Conservation (phyloP, 2,329 filamentous ascomycete species). For the Cytospora leucostoma region DNA sequence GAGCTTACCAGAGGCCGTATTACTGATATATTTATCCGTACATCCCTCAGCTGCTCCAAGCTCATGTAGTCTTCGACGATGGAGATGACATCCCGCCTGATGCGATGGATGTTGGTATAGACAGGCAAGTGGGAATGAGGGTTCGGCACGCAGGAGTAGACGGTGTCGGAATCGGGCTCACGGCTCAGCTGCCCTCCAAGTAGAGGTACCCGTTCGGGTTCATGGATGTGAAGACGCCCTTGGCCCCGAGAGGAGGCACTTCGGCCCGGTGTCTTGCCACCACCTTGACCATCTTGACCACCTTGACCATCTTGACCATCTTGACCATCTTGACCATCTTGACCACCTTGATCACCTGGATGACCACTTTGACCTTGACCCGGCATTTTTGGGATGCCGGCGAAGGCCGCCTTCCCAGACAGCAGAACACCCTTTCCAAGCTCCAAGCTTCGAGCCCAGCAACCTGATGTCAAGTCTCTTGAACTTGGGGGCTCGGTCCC, state of each 20-base stretch:
- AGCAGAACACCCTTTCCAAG: too few species aligned
- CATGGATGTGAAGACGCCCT: conserved; percentile 23
- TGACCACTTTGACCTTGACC: conserved; percentile 4
- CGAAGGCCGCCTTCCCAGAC: too few species aligned
- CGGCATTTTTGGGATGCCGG: conserved; percentile 3
- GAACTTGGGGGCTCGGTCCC: too few species aligned
- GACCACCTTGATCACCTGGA: not conserved
- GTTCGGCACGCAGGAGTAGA: conserved; percentile 58
- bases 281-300: not conserved
- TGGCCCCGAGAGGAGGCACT: conserved; percentile 16
- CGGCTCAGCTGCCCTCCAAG: conserved; percentile 42
- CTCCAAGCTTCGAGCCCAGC: too few species aligned
- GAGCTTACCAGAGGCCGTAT: conserved; percentile 66
- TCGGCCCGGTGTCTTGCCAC: not conserved
- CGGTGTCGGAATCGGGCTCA: conserved; percentile 41
- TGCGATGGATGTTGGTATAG: conserved; percentile 76
- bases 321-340: not conserved
- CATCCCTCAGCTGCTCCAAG: conserved; percentile 75
- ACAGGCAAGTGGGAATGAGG: conserved; percentile 67
- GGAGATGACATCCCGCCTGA: conserved; percentile 63
- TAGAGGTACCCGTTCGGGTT: conserved; percentile 39
- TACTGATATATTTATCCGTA: conserved; percentile 78
- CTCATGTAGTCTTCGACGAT: conserved; percentile 66
- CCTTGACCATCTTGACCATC: too few species aligned
- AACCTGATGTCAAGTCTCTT: too few species aligned